These are phyloP conservation scores for Tetrahymena elliotti DNA, from an alignment of 73 alveolate genomes.

Conservation along the genomic window DNA sequence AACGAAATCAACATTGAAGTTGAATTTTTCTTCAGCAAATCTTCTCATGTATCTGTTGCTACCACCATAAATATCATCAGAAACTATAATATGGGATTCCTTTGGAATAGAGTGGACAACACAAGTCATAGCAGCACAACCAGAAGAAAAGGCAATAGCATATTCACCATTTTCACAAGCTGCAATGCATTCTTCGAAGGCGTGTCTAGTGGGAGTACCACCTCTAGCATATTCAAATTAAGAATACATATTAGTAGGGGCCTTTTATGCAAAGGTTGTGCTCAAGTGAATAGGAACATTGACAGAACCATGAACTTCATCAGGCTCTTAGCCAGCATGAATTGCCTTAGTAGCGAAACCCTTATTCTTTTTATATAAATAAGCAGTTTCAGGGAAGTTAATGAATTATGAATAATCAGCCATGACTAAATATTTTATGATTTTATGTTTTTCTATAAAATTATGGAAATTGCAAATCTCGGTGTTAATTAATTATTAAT, in stretches of 20 bases:
- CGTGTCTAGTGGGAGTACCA: slow-evolving; percentile 66
- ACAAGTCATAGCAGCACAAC: slow-evolving; percentile 65
- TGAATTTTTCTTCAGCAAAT: slow-evolving; percentile 43
- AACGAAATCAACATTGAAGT: slow-evolving; percentile 60
- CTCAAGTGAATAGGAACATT: slow-evolving; percentile 73
- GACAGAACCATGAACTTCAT: slow-evolving; percentile 64
- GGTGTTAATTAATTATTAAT: neutral
- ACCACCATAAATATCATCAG: slow-evolving; percentile 94
- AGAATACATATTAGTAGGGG: neutral
- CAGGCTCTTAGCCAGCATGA: slow-evolving; percentile 76
- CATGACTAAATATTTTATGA: neutral
- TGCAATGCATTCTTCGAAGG: slow-evolving; percentile 71
- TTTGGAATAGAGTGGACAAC: slow-evolving; percentile 1
- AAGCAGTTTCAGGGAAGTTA: slow-evolving; percentile 7
- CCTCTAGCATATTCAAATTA: slow-evolving; percentile 23
- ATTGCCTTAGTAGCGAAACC: slow-evolving; percentile 69
- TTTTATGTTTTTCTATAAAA: neutral
- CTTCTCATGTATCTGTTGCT: slow-evolving; percentile 71
- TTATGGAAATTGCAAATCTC: neutral
- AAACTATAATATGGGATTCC: slow-evolving; percentile 76
- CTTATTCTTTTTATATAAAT: neutral
- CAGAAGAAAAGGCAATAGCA: slow-evolving; percentile 66
- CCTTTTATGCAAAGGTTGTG: slow-evolving; percentile 64
- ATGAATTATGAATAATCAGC: neutral
- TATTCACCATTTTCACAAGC: slow-evolving; percentile 68